Base-by-base conservation (phyloP, 306 rosid species). In the Quercus mongolica region DNA sequence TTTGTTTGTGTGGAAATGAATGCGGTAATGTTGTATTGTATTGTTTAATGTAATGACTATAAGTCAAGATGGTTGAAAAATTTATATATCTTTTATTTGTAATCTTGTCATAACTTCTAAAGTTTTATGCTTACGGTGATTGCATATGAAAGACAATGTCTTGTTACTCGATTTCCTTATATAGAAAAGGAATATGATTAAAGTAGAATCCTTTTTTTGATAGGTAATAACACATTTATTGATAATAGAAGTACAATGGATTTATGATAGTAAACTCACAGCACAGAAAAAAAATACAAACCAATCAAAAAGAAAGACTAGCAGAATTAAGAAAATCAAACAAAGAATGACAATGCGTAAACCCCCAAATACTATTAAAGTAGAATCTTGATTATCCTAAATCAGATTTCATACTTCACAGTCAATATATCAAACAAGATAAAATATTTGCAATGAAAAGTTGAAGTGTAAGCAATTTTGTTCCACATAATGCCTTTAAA, bases 1-100 rank as follows among this genome's bases (percentile, higher is more conserved):
- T 74, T 56, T 56, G 68, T 25, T 74, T 79, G 79, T 80, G 72
- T 69, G 56, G 68, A 51, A 14, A n/a, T 52, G 61, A 26, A 54
- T 71, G 67, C 49, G 75, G 23, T 15, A 33, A 35, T 49, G 25
- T 18, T 73, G 17, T 49, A 49, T 30, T 58, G 77, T 33, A 55
- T 64, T 12, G 74, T 55, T 68, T 35, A 35, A 49, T 38, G 71
- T 71, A 38, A 69, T 61, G 23, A 35, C 76, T 59, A 7, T 17
- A 64, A 35, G 21, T 63, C 20, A 61, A 77, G 70, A 19, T 35
- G 3, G 41, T 30, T 30, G 21, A 30, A 28, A 64, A 15, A 15
- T 30, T 17, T 64, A 30, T 75, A 6, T 26, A 35, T 56, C 79
- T 56, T 72, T n/a, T 18, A 57, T 54, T 77, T 77, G 84, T 52